A percentile compares a stretch with the other conserved stretches of the same genome.
Conservation (phyloP, 2,329 filamentous ascomycete genomes). For the Sphaerulina populicola region DNA sequence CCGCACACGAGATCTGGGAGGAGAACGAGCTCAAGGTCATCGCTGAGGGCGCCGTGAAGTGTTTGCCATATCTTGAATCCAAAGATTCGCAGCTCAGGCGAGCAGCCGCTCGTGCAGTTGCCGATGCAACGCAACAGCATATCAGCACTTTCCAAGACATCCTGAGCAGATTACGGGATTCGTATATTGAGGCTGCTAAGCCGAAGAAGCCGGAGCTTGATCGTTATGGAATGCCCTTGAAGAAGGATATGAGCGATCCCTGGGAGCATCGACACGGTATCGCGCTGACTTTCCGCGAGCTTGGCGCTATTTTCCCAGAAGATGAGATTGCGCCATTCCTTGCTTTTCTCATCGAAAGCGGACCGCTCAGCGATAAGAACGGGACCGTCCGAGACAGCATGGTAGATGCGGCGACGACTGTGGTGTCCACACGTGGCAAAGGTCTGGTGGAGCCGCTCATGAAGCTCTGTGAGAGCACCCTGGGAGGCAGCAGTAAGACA, state of each 20-base stretch:
- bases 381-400: conserved; percentile 73
- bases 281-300: conserved; percentile 74
- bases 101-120: conserved; percentile 72
- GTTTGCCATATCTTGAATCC: conserved; percentile 71
- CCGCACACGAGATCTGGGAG: conserved; percentile 87
- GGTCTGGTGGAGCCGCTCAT: conserved; percentile 80
- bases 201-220: conserved; percentile 76
- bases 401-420: conserved; percentile 76
- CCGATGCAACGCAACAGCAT: conserved; percentile 60
- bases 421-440: conserved; percentile 75
- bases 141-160: conserved; percentile 53
- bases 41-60: conserved; percentile 50
- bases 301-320: conserved; percentile 61
- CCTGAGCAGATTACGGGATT: conserved; percentile 56
- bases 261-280: conserved; percentile 91
- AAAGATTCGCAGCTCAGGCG: conserved; percentile 73
- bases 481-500: conserved; percentile 77
- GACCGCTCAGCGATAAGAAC: conserved; percentile 78
- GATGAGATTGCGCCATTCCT: conserved; percentile 68
- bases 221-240: conserved; percentile 88
- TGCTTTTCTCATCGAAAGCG: conserved; percentile 73
- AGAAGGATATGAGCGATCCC: conserved; percentile 75
- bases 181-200: conserved; percentile 72
- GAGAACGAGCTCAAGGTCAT: conserved; percentile 73
- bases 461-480: conserved; percentile 77